Evolutionary conservation across 1,284 basidiomycete species (phyloP), one percentile per base, ranked within the genome.

Genomic region (Ceratorhiza oryzae-sativae): DNA sequence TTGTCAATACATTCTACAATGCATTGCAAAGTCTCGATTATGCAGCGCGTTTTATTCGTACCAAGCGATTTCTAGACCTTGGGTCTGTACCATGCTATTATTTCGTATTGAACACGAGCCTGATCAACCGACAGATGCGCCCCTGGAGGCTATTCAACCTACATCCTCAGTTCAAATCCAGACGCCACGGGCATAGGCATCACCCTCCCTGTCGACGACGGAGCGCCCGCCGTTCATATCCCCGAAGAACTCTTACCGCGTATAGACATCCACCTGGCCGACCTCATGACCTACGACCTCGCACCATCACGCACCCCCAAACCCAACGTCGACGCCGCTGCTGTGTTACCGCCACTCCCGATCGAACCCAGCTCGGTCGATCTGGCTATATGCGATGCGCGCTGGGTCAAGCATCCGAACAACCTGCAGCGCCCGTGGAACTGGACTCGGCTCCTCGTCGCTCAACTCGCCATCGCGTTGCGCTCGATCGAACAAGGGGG

Each of bases 381-480:
- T 65, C 74, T 82, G 13, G 79, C 81, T 9, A 71, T 81, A 20
- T 77, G 81, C 61, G 82, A 81, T 65, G 80, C 77, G 3, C 80
- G 80, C 67, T 78, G 77, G 2, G 74, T 82, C 8, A 80, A 79
- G 49, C 77, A 74, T 39, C 49, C 58, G 15, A 71, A 73, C 5
- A 67, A 63, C 6, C 13, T 58, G 9, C 36, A 45, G 18, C 65
- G 65, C 3, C 41, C 65, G 2, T 68, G 65, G 46, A 77, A 75
- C 70, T 72, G 78, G 58, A 76, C 79, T 59, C 65, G 63, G 12
- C 77, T 82, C 8, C 73, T 79, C n/a, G 73, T 82, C 27, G 75
- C 79, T 0, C 79, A 81, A 67, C 62, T 82, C 49, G 75, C 82
- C 51, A 76, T 80, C 53, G 81, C 77, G 0, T 76, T 82, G 18